A percentile compares a stretch with the other conserved stretches of the same genome.
Evolutionary conservation across 1,284 basidiomycete species (phyloP).

Genomic region (Austroboletus olivaceoglutinosus): DNA sequence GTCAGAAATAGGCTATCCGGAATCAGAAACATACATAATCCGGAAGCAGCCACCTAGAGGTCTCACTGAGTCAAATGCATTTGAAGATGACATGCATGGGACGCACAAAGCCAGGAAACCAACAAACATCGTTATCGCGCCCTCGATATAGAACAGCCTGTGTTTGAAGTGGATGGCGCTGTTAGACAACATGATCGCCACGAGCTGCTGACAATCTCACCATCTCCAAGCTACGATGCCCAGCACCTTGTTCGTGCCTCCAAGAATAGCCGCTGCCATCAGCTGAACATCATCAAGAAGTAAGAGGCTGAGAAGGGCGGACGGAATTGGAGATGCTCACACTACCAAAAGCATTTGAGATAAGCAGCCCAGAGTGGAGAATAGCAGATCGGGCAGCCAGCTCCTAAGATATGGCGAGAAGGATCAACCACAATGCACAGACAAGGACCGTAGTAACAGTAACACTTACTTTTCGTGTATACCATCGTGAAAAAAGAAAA

Average conservation of each 20-base stretch:
- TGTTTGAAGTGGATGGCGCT: background rate
- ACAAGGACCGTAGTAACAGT: background rate
- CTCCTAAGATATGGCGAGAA: constrained; percentile 40
- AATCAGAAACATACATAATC: constrained; percentile 46
- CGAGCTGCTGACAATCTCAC: constrained; percentile 32
- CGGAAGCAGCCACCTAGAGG: constrained; percentile 47
- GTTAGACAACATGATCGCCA: background rate
- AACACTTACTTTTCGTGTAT: constrained; percentile 53
- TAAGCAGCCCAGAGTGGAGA: constrained; percentile 64
- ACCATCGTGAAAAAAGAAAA: constrained; percentile 63
- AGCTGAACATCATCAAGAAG: constrained; percentile 36
- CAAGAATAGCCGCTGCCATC: constrained; percentile 68
- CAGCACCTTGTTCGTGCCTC: constrained; percentile 62
- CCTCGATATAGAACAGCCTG: constrained; percentile 63
- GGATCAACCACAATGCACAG: background rate
- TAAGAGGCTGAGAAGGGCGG: constrained; percentile 2
- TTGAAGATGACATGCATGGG: background rate
- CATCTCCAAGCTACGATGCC: constrained; percentile 74
- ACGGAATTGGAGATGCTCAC: constrained; percentile 38
- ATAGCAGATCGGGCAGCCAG: constrained; percentile 68
- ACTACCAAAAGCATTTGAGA: constrained; percentile 75
- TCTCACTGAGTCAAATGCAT: background rate
- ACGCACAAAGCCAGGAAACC: constrained; percentile 57
- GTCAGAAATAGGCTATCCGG: background rate
- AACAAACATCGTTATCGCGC: constrained; percentile 53